These are phyloP conservation scores for Bacterosira constricta DNA, from an alignment of 108 stramenopile genomes.

Conservation along the genomic window DNA sequence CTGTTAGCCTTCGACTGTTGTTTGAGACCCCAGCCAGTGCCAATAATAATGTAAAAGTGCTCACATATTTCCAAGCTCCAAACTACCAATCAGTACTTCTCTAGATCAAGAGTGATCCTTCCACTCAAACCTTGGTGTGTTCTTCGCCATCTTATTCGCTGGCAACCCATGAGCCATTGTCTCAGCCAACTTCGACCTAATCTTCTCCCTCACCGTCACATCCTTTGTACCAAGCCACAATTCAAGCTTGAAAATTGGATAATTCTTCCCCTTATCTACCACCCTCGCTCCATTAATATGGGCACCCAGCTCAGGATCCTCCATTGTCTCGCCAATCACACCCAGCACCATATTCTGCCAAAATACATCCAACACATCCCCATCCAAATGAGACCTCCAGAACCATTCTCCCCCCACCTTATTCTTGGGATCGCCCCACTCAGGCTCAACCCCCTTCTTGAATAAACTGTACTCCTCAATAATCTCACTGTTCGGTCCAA, in stretches of 20 bases:
- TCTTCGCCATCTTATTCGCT: slow-evolving; percentile 43
- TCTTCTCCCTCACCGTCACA: slow-evolving; percentile 55
- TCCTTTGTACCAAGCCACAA: slow-evolving; percentile 87
- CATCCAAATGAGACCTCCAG: slow-evolving; percentile 76
- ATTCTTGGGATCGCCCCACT: slow-evolving; percentile 94
- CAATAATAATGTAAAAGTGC: neutral
- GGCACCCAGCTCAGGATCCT: slow-evolving; percentile 61
- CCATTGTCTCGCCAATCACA: slow-evolving; percentile 88
- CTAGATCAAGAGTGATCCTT: slow-evolving; percentile 70
- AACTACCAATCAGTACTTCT: neutral
- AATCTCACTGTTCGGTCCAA: slow-evolving; percentile 70
- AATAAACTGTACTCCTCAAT: slow-evolving; percentile 93
- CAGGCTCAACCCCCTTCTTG: slow-evolving; percentile 94
- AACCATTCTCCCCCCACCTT: slow-evolving; percentile 89
- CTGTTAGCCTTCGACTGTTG: neutral
- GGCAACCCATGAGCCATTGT: slow-evolving; percentile 72
- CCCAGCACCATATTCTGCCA: slow-evolving; percentile 92
- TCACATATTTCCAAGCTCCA: neutral
- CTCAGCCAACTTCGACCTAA: slow-evolving; percentile 60
- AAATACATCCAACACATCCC: slow-evolving; percentile 80
- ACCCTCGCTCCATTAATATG: slow-evolving; percentile 91
- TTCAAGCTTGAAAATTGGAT: slow-evolving; percentile 82
- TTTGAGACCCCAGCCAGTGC: neutral
- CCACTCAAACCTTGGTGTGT: slow-evolving; percentile 86
- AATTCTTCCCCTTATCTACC: slow-evolving; percentile 85